phyloP scores from a whole-genome alignment of 441 rosid genomes.

The Caryocar brasiliense region DNA sequence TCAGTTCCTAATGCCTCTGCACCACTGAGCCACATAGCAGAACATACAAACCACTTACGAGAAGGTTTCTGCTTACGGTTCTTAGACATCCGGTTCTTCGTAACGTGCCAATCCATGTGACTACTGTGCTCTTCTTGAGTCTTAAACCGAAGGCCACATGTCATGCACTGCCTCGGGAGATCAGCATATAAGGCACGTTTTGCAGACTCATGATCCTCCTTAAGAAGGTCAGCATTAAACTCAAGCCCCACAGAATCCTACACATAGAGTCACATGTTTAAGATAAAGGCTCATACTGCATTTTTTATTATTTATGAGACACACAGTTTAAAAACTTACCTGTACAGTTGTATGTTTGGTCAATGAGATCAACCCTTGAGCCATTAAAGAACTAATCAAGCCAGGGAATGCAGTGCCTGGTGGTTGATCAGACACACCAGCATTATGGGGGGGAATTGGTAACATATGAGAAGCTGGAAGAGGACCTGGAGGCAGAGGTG shows the following conservation, averaged over 20 bases:
- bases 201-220: conserved; percentile 74
- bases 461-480: conserved; percentile 41
- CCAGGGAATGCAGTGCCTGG: conserved; percentile 63
- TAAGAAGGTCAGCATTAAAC: conserved; percentile 71
- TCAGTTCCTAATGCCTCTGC: conserved; percentile 93
- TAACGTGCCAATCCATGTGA: conserved; percentile 99
- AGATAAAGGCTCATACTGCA: conserved; percentile 2
- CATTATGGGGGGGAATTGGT: conserved; percentile 38
- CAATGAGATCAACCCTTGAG: conserved; percentile 81
- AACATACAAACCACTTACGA: conserved; percentile 93
- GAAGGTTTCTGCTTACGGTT: conserved; percentile 86
- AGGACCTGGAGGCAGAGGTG: conserved; percentile 54
- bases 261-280: conserved; percentile 19
- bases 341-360: conserved; percentile 48
- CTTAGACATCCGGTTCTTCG: conserved; percentile 89
- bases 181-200: conserved; percentile 64
- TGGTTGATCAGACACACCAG: conserved; percentile 37
- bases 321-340: too few species aligned
- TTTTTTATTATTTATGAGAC: too few species aligned
- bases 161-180: conserved; percentile 93
- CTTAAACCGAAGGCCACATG: conserved; percentile 91
- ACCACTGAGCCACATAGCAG: conserved; percentile 96
- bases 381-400: conserved; percentile 73
- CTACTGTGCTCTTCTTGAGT: conserved; percentile 90
- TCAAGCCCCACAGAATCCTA: conserved; percentile 71